Base-by-base conservation (phyloP, 2,329 filamentous ascomycete species). In the Hymenoscyphus fraxineus region DNA sequence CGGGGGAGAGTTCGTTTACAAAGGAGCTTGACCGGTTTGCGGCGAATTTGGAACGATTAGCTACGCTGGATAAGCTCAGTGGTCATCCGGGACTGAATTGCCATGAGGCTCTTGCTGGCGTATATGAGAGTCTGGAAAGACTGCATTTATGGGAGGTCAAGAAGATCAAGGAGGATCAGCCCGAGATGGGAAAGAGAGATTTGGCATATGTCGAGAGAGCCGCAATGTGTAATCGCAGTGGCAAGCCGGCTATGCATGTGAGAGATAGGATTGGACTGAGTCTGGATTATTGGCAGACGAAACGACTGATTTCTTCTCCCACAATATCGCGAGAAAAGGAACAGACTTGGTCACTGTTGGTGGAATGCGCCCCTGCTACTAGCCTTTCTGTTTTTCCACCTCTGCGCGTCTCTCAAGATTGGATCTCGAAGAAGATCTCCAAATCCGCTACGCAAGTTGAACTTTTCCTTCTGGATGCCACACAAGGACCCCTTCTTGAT, bases 261-360 rank as follows among this genome's bases (percentile, higher is more conserved):
- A 81, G 86, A 60, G 82, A 83, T 27, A 84, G 83, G 59, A 79
- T 94, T 32, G 92, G 92, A 0, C 78, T 94, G 63, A 86, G 84
- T 59, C 71, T 95, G 47, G 88, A 92, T 68, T 96, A 94, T 75
- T 95, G 91, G 91, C 88, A 86, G 75, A 83, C 88, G 70, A 79
- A 81, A 63, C 81, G 84, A 58, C 80, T 83, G 58, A 75, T 85
- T 16, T 76, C 39, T 74, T 79, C 19, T 71, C 73, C 72, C 31
- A 80, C 82, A 22, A 41, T 47, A 15, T 38, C 67, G 61, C 58
- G 67, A 12, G 60, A 69, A 7, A 62, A 70, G 27, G 65, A 65
- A 65, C 83, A 80, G 64, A 82, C 86, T 2, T 93, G 89, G 85
- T 85, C 85, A 0, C 80, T 94, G 7, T 78, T 87, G 2, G 81